A percentile compares a stretch with the other conserved stretches of the same genome.
These are phyloP conservation scores for Stephania yunnanensis DNA, from an alignment of 164 flowering plant species.

Conservation along the genomic window DNA sequence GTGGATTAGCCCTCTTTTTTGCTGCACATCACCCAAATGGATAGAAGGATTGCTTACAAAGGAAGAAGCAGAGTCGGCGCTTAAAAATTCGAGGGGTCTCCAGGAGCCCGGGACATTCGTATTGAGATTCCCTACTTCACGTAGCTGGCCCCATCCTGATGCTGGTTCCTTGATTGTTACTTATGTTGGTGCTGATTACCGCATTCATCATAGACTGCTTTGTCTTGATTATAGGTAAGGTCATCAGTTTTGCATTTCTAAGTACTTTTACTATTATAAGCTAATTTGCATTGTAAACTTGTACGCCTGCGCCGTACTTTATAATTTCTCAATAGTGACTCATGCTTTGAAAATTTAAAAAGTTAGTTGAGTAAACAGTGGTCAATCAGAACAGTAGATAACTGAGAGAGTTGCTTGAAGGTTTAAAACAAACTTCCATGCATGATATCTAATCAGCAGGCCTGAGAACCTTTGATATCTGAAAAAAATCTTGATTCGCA, in stretches of 20 bases:
- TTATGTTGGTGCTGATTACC: conserved; percentile 63
- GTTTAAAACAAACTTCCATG: not conserved
- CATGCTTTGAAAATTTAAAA: not conserved
- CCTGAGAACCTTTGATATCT: not conserved
- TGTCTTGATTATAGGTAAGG: conserved; percentile 52
- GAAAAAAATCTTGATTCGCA: not conserved
- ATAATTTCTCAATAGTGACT: not conserved
- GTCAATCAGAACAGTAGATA: no score
- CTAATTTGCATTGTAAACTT: not conserved
- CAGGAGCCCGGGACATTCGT: conserved; percentile 83
- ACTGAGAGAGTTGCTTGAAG: not conserved
- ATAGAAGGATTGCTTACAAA: conserved; percentile 89
- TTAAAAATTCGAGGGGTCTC: conserved; percentile 48
- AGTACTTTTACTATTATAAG: not conserved
- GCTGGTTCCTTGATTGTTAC: conserved; percentile 88
- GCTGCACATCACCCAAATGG: conserved; percentile 62
- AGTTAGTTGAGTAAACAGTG: no score
- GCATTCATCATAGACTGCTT: conserved; percentile 61
- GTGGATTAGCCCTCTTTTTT: conserved; percentile 54
- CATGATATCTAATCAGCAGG: not conserved
- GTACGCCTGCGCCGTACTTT: not conserved
- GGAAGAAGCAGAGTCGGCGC: conserved; percentile 87
- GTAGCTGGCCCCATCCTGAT: conserved; percentile 99
- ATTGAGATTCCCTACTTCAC: conserved; percentile 86
- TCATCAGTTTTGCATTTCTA: not conserved